Conservation (phyloP, 306 rosid genomes). For the Purshia tridentata region DNA sequence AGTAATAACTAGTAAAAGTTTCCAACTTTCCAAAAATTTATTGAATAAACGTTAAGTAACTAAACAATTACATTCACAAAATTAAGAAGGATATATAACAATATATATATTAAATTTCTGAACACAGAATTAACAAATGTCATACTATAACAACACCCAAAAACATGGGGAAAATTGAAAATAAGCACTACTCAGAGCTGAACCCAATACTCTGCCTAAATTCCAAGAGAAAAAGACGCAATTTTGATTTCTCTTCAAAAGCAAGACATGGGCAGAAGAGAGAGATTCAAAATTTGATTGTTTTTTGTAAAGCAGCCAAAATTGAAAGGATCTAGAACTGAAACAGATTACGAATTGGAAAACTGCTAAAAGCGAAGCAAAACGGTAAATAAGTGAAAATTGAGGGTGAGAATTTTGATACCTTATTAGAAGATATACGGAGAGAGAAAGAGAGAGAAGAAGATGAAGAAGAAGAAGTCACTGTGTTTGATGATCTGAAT, state of each 20-base stretch:
- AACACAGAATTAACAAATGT: background rate
- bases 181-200: background rate
- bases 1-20: background rate
- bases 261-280: background rate
- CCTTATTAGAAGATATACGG: background rate
- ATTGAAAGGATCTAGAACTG: constrained; percentile 6
- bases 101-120: background rate
- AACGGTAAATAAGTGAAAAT: background rate
- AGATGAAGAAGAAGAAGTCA: background rate
- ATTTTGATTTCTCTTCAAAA: background rate
- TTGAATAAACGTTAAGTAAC: background rate
- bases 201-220: background rate
- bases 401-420: background rate
- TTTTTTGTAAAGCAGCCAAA: background rate
- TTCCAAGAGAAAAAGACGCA: background rate
- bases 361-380: background rate
- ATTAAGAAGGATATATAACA: background rate
- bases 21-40: background rate
- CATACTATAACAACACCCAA: background rate
- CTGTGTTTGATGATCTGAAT: background rate
- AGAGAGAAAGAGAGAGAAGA: background rate
- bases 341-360: background rate
- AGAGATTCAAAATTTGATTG: background rate
- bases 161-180: background rate
- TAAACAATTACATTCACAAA: background rate